Evolutionary conservation across 352 stramenopile species (phyloP).

Genomic region (Phytophthora brassicae): DNA sequence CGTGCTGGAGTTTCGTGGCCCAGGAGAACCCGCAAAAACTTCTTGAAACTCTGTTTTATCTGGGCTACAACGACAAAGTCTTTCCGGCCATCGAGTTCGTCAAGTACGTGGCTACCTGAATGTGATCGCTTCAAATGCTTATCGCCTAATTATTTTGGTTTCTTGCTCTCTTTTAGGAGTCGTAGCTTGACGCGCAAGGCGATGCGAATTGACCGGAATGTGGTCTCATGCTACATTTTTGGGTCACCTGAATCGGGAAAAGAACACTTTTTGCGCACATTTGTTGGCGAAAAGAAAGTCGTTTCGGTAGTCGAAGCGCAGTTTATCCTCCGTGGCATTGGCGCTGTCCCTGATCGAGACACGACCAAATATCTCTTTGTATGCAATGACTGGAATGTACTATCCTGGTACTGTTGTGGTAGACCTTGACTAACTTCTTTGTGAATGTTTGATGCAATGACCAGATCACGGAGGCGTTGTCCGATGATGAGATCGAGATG

Average conservation of each 20-base stretch:
- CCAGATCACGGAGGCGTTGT: constrained; percentile 68
- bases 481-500: constrained; percentile 65
- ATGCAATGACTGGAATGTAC: constrained; percentile 7
- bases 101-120: constrained; percentile 38
- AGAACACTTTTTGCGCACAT: constrained; percentile 51
- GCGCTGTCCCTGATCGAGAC: constrained; percentile 58
- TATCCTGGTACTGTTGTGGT: neutral
- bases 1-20: constrained; percentile 70
- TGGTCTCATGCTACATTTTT: constrained; percentile 76
- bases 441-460: constrained; percentile 11
- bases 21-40: constrained; percentile 77
- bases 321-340: constrained; percentile 52
- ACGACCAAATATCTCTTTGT: constrained; percentile 70
- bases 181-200: constrained; percentile 59
- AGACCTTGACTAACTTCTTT: neutral
- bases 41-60: constrained; percentile 79
- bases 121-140: neutral
- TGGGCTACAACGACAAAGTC: constrained; percentile 82
- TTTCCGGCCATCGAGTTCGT: constrained; percentile 65
- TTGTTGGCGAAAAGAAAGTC: constrained; percentile 46
- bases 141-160: neutral
- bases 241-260: constrained; percentile 48
- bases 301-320: constrained; percentile 31
- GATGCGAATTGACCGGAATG: constrained; percentile 61
- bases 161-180: constrained; percentile 33